Percentiles rank a stretch among this genome's conserved stretches.
Evolutionary conservation across 106 monocot genomes (phyloP).

Genomic region (Dioscorea alata): DNA sequence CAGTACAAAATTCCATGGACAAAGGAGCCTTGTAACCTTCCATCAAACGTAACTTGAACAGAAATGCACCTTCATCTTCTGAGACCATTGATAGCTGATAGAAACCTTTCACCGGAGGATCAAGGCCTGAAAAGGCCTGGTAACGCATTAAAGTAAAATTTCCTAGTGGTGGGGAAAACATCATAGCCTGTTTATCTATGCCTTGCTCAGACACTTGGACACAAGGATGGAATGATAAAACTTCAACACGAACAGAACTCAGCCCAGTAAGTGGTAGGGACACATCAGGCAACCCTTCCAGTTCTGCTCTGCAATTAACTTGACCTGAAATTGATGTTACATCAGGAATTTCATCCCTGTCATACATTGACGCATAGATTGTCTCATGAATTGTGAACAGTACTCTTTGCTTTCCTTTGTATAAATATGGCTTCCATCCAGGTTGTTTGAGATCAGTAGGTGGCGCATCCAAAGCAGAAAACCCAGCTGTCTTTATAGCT

Average conservation of each 20-base stretch:
- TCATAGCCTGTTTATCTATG: slow-evolving; percentile 64
- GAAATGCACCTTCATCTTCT: slow-evolving; percentile 94
- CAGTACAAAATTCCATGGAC: slow-evolving; percentile 84
- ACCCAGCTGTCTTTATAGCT: slow-evolving; percentile 62
- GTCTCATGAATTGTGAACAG: slow-evolving; percentile 75
- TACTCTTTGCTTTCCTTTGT: slow-evolving; percentile 80
- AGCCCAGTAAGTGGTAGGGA: slow-evolving; percentile 58
- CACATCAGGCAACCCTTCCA: slow-evolving; percentile 95
- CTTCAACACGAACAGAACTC: slow-evolving; percentile 45
- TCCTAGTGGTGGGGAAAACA: slow-evolving; percentile 86
- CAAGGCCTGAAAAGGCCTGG: slow-evolving; percentile 42
- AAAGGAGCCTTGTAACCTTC: slow-evolving; percentile 82
- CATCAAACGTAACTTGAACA: slow-evolving; percentile 88
- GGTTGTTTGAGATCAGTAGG: slow-evolving; percentile 74
- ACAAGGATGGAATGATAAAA: slow-evolving; percentile 86
- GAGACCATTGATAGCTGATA: slow-evolving; percentile 98
- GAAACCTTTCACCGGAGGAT: slow-evolving; percentile 91
- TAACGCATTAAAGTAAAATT: slow-evolving; percentile 86
- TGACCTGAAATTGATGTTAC: slow-evolving; percentile 80
- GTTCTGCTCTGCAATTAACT: slow-evolving; percentile 86
- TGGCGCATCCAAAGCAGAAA: slow-evolving; percentile 69
- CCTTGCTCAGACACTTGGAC: slow-evolving; percentile 84
- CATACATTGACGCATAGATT: slow-evolving; percentile 81
- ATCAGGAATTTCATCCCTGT: slow-evolving; percentile 90
- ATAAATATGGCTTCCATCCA: slow-evolving; percentile 95